Evolutionary conservation across 257 asterid species (phyloP).

Genomic region (Solanum sitiens): DNA sequence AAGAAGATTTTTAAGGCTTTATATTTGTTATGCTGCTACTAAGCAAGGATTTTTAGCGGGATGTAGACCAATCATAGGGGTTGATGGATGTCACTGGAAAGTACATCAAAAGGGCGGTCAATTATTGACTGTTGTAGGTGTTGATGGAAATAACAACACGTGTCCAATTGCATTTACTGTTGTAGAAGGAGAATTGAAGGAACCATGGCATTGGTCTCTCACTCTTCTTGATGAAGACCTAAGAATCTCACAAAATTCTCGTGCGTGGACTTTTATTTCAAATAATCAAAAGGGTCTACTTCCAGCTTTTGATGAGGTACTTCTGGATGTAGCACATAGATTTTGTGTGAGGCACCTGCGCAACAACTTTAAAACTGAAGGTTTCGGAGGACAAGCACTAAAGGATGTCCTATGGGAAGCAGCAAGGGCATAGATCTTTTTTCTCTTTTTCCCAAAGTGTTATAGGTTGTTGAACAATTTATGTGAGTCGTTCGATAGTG

Average conservation of each 20-base stretch:
- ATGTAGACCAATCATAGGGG: background rate
- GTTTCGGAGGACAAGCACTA: background rate
- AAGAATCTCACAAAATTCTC: background rate
- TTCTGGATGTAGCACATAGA: background rate
- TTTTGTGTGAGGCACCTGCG: background rate
- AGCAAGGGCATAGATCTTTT: background rate
- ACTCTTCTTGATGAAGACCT: background rate
- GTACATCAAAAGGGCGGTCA: background rate
- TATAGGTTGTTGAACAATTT: background rate
- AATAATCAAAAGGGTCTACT: background rate
- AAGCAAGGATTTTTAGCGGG: background rate
- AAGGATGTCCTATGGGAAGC: background rate
- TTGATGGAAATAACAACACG: background rate
- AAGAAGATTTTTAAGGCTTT: background rate
- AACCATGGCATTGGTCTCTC: background rate
- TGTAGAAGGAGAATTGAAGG: background rate
- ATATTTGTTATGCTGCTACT: background rate
- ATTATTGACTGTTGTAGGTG: background rate
- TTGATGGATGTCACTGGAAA: background rate
- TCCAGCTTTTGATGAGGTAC: background rate
- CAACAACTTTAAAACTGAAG: background rate
- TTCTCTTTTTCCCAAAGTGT: background rate
- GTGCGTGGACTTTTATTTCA: background rate
- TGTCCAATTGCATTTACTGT: background rate
- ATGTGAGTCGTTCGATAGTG: background rate